Conservation (phyloP, 345 rosid species). For the Firmiana major region DNA sequence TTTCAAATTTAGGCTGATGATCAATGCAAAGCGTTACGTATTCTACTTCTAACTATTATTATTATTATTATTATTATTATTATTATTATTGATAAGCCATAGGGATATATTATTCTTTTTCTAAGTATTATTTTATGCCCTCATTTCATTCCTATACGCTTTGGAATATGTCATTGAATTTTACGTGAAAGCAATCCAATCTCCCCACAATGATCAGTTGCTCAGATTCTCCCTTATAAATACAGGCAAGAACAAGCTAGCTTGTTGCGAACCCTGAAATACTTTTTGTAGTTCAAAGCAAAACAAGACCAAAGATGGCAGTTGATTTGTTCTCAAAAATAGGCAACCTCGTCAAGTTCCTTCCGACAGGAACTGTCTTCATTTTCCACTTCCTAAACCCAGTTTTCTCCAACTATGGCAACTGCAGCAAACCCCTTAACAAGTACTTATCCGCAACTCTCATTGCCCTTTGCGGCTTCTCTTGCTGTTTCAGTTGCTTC, state of each 20-base stretch:
- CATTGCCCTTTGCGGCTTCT: conserved; percentile 56
- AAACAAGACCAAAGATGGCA: background rate
- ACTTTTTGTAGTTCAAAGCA: background rate
- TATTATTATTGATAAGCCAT: no score
- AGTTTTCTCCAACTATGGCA: conserved; percentile 59
- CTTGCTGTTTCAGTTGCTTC: conserved; percentile 63
- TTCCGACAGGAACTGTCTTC: conserved; percentile 87
- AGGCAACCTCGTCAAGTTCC: conserved; percentile 75
- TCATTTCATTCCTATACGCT: background rate
- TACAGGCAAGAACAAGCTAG: background rate
- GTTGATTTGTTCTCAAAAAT: background rate
- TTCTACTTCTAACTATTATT: background rate
- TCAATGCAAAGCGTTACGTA: background rate
- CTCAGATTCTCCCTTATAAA: background rate
- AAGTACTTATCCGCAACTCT: conserved; percentile 46
- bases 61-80: no score
- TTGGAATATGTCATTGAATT: background rate
- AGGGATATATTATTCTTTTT: background rate
- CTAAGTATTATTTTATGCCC: background rate
- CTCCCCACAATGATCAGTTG: background rate
- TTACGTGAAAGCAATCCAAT: conserved; percentile 29
- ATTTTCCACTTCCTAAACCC: conserved; percentile 82
- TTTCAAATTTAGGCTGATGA: background rate
- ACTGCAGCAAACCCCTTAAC: conserved; percentile 40
- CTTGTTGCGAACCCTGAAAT: background rate